Base-by-base conservation (phyloP, 768 basidiomycete species). In the Mycena olivaceomarginata region DNA sequence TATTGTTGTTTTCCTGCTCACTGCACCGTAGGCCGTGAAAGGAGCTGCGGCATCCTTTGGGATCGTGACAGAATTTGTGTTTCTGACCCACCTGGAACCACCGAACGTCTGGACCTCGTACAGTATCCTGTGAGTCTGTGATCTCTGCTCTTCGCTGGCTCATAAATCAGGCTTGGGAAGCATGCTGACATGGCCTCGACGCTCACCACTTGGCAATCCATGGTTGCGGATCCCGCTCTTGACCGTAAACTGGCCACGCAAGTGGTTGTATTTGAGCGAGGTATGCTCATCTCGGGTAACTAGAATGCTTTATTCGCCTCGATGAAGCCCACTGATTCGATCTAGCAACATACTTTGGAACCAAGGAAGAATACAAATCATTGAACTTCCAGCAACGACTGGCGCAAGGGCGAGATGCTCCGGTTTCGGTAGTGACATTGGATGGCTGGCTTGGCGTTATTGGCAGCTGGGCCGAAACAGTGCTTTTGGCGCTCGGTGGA, bases 31-130 rank as follows among this genome's bases (percentile, higher is more conserved):
- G 84, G 84, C 82, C 3, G 64, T 85, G 7, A 80, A 82, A 62
- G 84, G 85, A 13, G 82, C 83, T 6, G 84, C 79, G 1, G 82
- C 84, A 2, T 81, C 81, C 9, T 85, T 81, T 64, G 83, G 80
- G 40, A 82, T 85, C 79, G 72, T 83, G 43, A 84, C 83, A 18
- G 75, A 76, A 16, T 85, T 80, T 65, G 76, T 80, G 63, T 53
- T 84, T 39, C 39, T 79, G 37, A 85, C 85, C 1, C 77, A 79
- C 70, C 80, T 79, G 5, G 79, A 74, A 8, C 85, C 85, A 0
- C 31, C 79, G 2, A 76, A 15, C 46, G 69, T 76, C 12, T 37
- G 56, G 1, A 77, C 74, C 51, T 74, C 75, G 1, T 77, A 64
- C 68, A 59, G 31, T 20, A 37, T 79, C 60, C 12, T 70, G 74